Evolutionary conservation across 2,329 filamentous ascomycete species (phyloP), one percentile per base, ranked within the genome.

Genomic region (Nothopassalora personata): DNA sequence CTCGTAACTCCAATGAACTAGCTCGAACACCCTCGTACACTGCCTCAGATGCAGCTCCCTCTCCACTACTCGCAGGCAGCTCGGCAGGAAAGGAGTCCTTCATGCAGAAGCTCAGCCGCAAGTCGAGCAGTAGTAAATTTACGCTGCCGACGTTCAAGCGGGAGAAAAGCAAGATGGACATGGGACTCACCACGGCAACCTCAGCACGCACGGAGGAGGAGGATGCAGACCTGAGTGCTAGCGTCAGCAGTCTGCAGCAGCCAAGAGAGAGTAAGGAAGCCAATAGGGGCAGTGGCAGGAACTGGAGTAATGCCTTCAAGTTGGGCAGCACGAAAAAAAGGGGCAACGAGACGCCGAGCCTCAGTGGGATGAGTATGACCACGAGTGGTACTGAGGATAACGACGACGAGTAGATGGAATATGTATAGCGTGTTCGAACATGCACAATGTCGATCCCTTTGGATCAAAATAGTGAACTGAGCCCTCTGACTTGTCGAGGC

Each of bases 21-120:
- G 65, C 65, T 5, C 66, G 66, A 31, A 71, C 69, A 28, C 66
- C 70, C 10, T 67, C 65, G 2, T 68, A 76, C 27, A 73, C 75
- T 52, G 72, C 75, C 50, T 70, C 77, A 13, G 76, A 78, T 47
- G 72, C 72, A 19, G 70, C 71, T 15, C 62, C 71, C 4, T 75
- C 73, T 5, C 73, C 76, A 45, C 71, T 60, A 67, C 59, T 69
- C 5, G 53, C 65, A 28, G 66, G 68, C 48, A 67, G 68, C 36
- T 61, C 70, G 46, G 66, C 56, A 27, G 74, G 75, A 59, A 79
- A 76, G 56, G 77, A 80, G 53, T 73, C 72, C 1, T 78, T 80
- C 64, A 80, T 81, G 77, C 73, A 76, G 60, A 80, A 80, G 60
- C 72, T 81, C 43, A 75, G 74, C 4, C 75, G 79, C 55, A 81